Conservation (phyloP, 2,329 filamentous ascomycete genomes). For the Scytalidium lignicola region DNA sequence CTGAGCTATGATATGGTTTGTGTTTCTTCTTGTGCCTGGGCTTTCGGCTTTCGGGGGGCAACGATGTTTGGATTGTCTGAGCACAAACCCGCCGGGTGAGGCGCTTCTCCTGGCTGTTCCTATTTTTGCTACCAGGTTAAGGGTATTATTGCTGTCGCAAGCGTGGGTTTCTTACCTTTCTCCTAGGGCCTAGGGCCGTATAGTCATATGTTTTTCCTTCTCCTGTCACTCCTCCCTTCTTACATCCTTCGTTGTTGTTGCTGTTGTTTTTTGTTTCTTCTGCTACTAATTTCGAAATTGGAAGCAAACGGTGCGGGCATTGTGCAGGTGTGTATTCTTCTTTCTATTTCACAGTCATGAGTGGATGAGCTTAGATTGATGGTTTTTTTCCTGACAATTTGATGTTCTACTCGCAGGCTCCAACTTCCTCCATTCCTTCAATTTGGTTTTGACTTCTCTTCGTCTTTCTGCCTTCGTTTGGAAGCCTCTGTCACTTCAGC, state of each 20-base stretch:
- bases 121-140: conserved; percentile 14
- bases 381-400: conserved; percentile 13
- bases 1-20: too few species aligned
- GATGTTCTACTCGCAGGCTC: conserved; percentile 19
- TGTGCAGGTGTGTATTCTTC: conserved; percentile 22
- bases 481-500: conserved; percentile 28
- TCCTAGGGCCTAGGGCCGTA: too few species aligned
- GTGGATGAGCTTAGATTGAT: too few species aligned
- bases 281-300: conserved; percentile 4
- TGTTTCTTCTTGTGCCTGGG: too few species aligned
- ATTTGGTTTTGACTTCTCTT: conserved; percentile 7
- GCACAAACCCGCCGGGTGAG: too few species aligned
- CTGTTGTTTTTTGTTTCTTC: conserved; percentile 11
- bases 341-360: neutral
- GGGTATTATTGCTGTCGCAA: too few species aligned
- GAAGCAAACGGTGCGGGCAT: conserved; percentile 29
- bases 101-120: conserved; percentile 12
- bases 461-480: conserved; percentile 19
- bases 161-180: too few species aligned
- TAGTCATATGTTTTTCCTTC: too few species aligned
- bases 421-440: conserved; percentile 19
- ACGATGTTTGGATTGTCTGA: neutral
- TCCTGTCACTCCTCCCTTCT: conserved; percentile 13
- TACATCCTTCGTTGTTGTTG: conserved; percentile 12
- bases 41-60: too few species aligned